Evolutionary conservation across 257 asterid genomes (phyloP).

Genomic region (Gardenia jasminoides): DNA sequence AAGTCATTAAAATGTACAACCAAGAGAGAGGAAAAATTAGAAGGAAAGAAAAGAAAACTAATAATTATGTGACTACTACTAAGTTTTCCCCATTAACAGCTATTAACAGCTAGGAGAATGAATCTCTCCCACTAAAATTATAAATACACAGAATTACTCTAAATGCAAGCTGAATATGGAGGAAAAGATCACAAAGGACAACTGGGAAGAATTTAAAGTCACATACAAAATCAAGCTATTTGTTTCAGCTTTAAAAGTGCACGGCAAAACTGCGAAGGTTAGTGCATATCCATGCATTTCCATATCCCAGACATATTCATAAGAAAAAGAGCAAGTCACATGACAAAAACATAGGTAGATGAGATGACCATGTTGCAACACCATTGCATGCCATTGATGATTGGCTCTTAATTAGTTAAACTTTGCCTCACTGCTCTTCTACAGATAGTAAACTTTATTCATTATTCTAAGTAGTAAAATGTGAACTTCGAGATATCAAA

Average conservation of each 20-base stretch:
- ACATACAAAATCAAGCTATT: neutral
- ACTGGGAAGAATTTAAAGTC: neutral
- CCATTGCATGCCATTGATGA: neutral
- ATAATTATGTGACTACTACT: neutral
- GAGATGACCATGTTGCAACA: neutral
- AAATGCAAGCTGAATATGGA: neutral
- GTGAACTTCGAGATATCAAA: neutral
- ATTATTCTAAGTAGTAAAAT: neutral
- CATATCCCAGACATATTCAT: too few species aligned
- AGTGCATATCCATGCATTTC: neutral
- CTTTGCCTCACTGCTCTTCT: neutral
- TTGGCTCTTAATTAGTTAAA: neutral
- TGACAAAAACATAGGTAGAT: neutral
- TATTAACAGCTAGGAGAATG: too few species aligned
- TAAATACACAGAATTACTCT: neutral
- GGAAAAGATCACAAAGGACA: neutral
- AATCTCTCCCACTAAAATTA: neutral
- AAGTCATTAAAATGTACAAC: neutral
- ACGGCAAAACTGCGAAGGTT: neutral
- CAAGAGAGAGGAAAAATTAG: neutral
- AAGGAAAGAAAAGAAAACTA: neutral
- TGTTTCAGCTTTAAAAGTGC: neutral
- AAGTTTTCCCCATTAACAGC: neutral
- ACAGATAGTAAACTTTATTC: too few species aligned
- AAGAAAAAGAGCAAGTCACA: neutral